A percentile compares a stretch with the other conserved stretches of the same genome.
phyloP scores from a whole-genome alignment of 352 stramenopile genomes.

The Pythium scleroteichum region DNA sequence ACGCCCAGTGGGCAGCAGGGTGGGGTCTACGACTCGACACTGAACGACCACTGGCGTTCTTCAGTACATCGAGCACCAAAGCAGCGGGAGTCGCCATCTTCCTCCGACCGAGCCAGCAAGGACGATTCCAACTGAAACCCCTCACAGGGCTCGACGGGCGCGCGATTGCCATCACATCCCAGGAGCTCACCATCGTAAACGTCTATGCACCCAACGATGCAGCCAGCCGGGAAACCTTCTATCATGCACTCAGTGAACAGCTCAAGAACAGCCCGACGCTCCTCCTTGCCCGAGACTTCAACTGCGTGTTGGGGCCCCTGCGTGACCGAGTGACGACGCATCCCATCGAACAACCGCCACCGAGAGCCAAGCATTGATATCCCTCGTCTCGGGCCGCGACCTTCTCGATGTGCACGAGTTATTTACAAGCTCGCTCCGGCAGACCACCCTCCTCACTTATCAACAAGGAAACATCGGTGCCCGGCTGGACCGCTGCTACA shows the following conservation, averaged over 20 bases:
- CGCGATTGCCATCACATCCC: not conserved
- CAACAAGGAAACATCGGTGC: too few relatives aligned
- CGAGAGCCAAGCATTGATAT: too few relatives aligned
- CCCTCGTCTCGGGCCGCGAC: too few relatives aligned
- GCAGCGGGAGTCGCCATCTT: not conserved
- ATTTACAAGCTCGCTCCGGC: too few relatives aligned
- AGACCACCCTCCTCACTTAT: too few relatives aligned
- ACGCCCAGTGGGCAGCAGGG: not conserved
- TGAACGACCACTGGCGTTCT: not conserved
- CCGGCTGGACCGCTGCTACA: too few relatives aligned
- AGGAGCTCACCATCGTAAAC: not conserved
- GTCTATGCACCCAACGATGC: constrained; percentile 2
- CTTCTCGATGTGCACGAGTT: too few relatives aligned
- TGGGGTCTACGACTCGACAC: constrained; percentile 5
- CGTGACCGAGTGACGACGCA: too few relatives aligned
- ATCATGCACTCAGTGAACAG: not conserved
- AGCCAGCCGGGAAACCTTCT: not conserved
- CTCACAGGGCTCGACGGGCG: not conserved
- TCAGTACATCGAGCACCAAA: not conserved
- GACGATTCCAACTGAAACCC: not conserved
- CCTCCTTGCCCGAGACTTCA: constrained; percentile 6
- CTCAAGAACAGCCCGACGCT: not conserved
- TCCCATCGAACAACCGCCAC: too few relatives aligned
- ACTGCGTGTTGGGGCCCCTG: not conserved
- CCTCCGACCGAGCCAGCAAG: not conserved